phyloP scores from a whole-genome alignment of 2,329 filamentous ascomycete species.

The Colletotrichum sp. region DNA sequence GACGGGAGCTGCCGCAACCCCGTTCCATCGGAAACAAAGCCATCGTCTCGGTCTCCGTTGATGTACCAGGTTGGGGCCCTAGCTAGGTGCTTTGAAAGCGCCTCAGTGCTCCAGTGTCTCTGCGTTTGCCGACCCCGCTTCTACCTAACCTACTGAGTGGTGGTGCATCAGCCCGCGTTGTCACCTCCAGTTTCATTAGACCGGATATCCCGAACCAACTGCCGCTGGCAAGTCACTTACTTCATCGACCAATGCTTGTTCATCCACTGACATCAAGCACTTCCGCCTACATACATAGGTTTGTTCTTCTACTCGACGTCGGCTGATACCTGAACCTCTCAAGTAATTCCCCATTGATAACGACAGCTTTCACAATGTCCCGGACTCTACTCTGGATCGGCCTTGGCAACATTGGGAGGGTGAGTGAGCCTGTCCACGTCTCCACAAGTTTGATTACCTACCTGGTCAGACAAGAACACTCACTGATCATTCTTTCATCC shows the following conservation, averaged over 20 bases:
- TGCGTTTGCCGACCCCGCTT: background rate
- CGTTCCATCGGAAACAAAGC: background rate
- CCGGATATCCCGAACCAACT: background rate
- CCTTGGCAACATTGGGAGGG: conserved; percentile 86
- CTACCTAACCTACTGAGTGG: background rate
- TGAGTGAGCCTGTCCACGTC: conserved; percentile 57
- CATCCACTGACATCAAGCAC: background rate
- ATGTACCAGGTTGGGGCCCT: background rate
- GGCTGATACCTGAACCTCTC: background rate
- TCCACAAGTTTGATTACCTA: background rate
- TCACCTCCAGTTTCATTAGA: background rate
- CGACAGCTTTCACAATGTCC: conserved; percentile 41
- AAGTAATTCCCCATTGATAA: background rate
- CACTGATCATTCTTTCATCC: conserved; percentile 2
- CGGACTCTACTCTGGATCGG: conserved; percentile 78
- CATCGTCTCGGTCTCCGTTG: background rate
- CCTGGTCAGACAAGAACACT: conserved; percentile 18
- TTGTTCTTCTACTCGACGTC: background rate
- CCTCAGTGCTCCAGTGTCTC: background rate
- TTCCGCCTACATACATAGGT: background rate
- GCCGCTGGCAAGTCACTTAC: background rate
- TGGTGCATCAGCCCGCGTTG: background rate
- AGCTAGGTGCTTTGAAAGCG: background rate
- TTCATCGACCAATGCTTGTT: background rate
- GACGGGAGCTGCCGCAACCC: background rate